Conservation (phyloP, 164 flowering plant genomes). For the Brasenia schreberi region DNA sequence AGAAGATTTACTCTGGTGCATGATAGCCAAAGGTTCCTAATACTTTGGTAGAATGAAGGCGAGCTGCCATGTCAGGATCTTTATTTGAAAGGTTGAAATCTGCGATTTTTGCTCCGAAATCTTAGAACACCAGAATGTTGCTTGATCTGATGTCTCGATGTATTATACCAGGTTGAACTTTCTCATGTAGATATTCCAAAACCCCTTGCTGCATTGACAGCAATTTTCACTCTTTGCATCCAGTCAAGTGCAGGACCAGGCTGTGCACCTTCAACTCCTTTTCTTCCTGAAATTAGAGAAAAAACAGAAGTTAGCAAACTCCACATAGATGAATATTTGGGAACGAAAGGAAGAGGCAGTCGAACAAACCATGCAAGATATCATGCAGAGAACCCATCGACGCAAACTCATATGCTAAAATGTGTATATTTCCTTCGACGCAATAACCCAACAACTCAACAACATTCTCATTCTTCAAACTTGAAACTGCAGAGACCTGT, state of each 20-base stretch:
- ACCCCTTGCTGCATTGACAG: constrained; percentile 1
- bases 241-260: constrained; percentile 2
- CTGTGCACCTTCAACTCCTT: constrained; percentile 1
- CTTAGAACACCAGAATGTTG: not conserved
- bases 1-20: no score
- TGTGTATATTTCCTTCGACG: constrained; percentile 47
- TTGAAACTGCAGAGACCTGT: constrained; percentile 24
- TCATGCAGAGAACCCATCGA: constrained; percentile 10
- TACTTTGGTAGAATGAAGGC: constrained; percentile 95
- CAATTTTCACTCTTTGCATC: constrained; percentile 2
- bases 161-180: not conserved
- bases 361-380: constrained; percentile 49
- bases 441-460: constrained; percentile 54
- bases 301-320: not conserved
- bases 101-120: not conserved
- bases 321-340: not conserved
- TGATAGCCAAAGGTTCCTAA: constrained; percentile 55
- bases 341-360: no score
- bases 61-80: constrained; percentile 13
- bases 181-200: not conserved
- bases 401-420: constrained; percentile 59
- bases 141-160: constrained; percentile 1
- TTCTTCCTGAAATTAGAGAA: not conserved
- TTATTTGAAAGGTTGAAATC: constrained; percentile 1
- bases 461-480: constrained; percentile 36